Evolutionary conservation across 2,329 filamentous ascomycete species (phyloP).

Genomic region (Passalora sequoiae): DNA sequence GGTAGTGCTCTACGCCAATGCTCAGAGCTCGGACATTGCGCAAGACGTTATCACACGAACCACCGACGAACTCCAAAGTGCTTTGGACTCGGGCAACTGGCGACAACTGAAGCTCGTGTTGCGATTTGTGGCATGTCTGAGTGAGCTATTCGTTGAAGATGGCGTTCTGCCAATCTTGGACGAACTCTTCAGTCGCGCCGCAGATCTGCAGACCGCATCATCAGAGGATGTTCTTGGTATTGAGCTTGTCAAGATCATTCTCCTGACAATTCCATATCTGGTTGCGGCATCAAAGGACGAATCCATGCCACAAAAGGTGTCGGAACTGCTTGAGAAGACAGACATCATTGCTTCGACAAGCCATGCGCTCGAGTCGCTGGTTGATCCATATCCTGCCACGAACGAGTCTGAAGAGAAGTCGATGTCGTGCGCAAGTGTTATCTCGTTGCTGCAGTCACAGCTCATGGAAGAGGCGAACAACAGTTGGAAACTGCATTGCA

Average conservation of each 20-base stretch:
- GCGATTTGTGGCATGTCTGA: slow-evolving; percentile 82
- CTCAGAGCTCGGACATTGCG: slow-evolving; percentile 68
- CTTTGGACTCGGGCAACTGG: slow-evolving; percentile 72
- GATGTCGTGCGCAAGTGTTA: slow-evolving; percentile 62
- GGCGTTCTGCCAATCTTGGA: slow-evolving; percentile 81
- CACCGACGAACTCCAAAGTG: slow-evolving; percentile 58
- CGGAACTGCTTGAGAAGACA: slow-evolving; percentile 82
- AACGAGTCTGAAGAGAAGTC: slow-evolving; percentile 58
- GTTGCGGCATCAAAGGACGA: slow-evolving; percentile 64
- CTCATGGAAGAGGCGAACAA: slow-evolving; percentile 69
- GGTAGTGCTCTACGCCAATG: slow-evolving; percentile 73
- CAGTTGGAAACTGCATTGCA: slow-evolving; percentile 67
- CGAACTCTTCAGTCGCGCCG: slow-evolving; percentile 86
- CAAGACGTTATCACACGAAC: slow-evolving; percentile 63
- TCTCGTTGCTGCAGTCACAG: slow-evolving; percentile 79
- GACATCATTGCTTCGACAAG: slow-evolving; percentile 88
- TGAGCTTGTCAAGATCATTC: slow-evolving; percentile 93
- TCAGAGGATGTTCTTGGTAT: slow-evolving; percentile 80
- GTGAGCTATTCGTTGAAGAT: slow-evolving; percentile 72
- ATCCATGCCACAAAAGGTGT: slow-evolving; percentile 67
- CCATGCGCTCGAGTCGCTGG: slow-evolving; percentile 75
- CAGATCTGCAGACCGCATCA: slow-evolving; percentile 85
- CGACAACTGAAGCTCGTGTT: slow-evolving; percentile 84
- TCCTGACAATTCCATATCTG: slow-evolving; percentile 87
- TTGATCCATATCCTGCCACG: slow-evolving; percentile 68